Base-by-base conservation (phyloP, 371 early-diverging fungal species). In the Mucor indicus region DNA sequence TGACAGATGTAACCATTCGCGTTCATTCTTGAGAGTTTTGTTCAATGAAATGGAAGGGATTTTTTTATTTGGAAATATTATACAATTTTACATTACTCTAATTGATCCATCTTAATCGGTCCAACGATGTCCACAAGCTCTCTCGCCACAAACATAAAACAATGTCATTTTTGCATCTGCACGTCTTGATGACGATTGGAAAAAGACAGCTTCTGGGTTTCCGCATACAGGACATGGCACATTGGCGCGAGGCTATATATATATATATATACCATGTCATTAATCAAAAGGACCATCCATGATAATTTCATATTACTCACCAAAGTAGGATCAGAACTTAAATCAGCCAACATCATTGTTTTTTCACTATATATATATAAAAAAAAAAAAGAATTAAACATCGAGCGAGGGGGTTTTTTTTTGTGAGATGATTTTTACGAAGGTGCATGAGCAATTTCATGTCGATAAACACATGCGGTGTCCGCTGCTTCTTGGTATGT, bases 141-240 rank as follows among this genome's bases (percentile, higher is more conserved):
- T 74, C 57, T 84, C 86, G 47, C 84, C 83, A 64, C 97, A 96
- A n/a, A 92, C 91, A 61, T 92, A 95, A 62, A 87, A 94, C 10
- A 95, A 67, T 22, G 85, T 89, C 92, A 98, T 95, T 31, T 89
- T 89, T 3, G 91, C 85, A 50, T 99, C 98, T 4, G 79, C 81
- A 35, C 84, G 74, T 55, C 87, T 80, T 19, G 92, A 88, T 51
- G 87, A 84, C 16, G 91, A 86, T 69, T 96, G 95, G 75, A 93
- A 98, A 63, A 89, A 95, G 13, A 97, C 91, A 0, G 92, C 92
- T 58, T 88, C 86, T 16, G 72, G 65, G 39, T 84, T 53, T 9
- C 71, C 77, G 71, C 98, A 99, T 44, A 71, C 66, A 31, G 83
- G 74, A 54, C 96, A 94, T 23, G 74, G 59, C 35, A 70, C 67